Base-by-base conservation (phyloP, 352 stramenopile genomes). In the Ophiocytium majus region DNA sequence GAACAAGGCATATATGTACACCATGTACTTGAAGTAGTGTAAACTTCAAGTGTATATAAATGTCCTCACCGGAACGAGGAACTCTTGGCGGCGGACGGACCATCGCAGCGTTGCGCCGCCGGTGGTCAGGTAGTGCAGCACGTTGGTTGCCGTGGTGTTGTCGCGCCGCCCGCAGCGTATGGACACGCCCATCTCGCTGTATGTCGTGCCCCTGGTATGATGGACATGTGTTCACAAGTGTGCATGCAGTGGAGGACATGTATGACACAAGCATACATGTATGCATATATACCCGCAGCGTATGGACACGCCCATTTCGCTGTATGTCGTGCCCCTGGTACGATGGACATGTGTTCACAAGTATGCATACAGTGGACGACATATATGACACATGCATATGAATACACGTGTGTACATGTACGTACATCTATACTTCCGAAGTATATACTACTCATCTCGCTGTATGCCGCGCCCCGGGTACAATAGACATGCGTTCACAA, bases 111-210 rank as follows among this genome's bases (percentile, higher is more conserved):
- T 98, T 10, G 95, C 96, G 83, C 97, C 97, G 87, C 97, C 97
- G 76, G 98, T 98, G 33, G 95, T 96, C 28, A 99, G 90, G 90
- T 99, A 99, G 91, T 99, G 97, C 31, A 99, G 90, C 14, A 96
- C 99, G 71, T 99, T 95, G 0, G 96, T 99, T 63, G 98, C 93
- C 9, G 95, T 96, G 9, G 93, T 95, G 89, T 99, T 95, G 88
- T 99, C 97, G 74, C 93, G 94, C 63, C 94, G 93, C 64, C 97
- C 95, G 87, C 96, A 99, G 86, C 98, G 95, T 90, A 99, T 98
- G 31, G 96, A 95, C 10, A 99, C 96, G 43, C 95, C 97, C 84
- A 98, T 92, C 83, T 98, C 96, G 28, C 95, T 98, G 91, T 99
- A 99, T 14, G 88, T 87, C 34, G 88, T 89, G 36, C 90, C 89